phyloP scores from a whole-genome alignment of 1,284 basidiomycete species.

The Pseudozyma pruni region DNA sequence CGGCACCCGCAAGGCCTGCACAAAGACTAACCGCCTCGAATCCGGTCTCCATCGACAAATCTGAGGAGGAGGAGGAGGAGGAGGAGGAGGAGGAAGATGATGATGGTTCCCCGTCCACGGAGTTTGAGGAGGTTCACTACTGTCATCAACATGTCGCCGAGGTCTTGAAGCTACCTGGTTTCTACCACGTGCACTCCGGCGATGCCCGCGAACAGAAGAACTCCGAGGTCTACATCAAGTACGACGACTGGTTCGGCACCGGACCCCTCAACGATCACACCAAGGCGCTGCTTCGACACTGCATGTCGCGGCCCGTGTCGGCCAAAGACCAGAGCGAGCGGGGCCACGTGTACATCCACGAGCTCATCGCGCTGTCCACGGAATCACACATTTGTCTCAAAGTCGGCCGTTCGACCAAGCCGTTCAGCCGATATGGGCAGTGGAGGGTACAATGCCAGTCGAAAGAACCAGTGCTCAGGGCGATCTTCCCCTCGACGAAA shows the following conservation, averaged over 20 bases:
- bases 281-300: conserved; percentile 33
- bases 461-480: conserved; percentile 37
- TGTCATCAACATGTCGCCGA: conserved; percentile 54
- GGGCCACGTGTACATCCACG: conserved; percentile 58
- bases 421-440: conserved; percentile 42
- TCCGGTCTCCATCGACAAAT: conserved; percentile 21
- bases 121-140: too few relatives aligned
- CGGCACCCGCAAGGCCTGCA: conserved; percentile 4
- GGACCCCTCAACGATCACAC: conserved; percentile 11
- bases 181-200: conserved; percentile 17
- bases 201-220: neutral
- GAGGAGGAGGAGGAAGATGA: too few relatives aligned
- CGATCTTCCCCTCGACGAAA: conserved; percentile 18
- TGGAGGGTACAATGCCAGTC: conserved; percentile 51
- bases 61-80: conserved; percentile 5
- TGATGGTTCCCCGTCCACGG: too few relatives aligned
- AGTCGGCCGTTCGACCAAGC: conserved; percentile 45
- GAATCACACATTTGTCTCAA: conserved; percentile 42
- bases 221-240: conserved; percentile 10
- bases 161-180: conserved; percentile 48
- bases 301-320: conserved; percentile 25
- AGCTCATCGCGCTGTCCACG: conserved; percentile 37
- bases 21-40: neutral
- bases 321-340: conserved; percentile 24
- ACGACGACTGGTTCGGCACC: conserved; percentile 18